Conservation (phyloP, 192 early-diverging fungal species). For the Globomyces pollinis-pini region DNA sequence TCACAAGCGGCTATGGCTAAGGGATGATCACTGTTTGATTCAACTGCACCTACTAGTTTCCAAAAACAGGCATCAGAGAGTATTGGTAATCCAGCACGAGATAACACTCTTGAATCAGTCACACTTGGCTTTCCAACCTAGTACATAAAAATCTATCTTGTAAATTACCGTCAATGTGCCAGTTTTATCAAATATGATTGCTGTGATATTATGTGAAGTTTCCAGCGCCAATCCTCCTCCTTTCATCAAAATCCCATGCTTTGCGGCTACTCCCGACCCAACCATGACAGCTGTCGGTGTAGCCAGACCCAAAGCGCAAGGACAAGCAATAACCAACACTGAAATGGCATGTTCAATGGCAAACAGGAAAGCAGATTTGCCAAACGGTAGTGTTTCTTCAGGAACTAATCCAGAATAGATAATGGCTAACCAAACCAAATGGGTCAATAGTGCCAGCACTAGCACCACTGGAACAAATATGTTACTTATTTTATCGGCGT, state of each 20-base stretch:
- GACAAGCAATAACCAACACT: slow-evolving; percentile 65
- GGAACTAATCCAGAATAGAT: slow-evolving; percentile 29
- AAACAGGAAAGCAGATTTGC: slow-evolving; percentile 26
- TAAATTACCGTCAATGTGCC: slow-evolving; percentile 74
- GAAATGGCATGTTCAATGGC: slow-evolving; percentile 50
- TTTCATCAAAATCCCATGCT: slow-evolving; percentile 57
- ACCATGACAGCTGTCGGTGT: slow-evolving; percentile 71
- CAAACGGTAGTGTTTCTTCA: slow-evolving; percentile 19
- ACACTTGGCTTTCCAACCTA: slow-evolving; percentile 62
- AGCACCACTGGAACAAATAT: slow-evolving; percentile 61
- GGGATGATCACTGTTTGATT: slow-evolving; percentile 59
- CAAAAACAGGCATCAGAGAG: slow-evolving; percentile 19
- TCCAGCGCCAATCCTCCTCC: slow-evolving; percentile 71
- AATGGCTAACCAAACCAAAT: slow-evolving; percentile 47
- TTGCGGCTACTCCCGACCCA: slow-evolving; percentile 61
- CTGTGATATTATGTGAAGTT: slow-evolving; percentile 46
- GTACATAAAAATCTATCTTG: too few species aligned
- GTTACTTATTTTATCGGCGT: slow-evolving; percentile 55
- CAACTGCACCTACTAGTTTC: slow-evolving; percentile 17
- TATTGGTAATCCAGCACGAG: background rate
- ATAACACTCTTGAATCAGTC: slow-evolving; percentile 20
- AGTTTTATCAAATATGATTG: slow-evolving; percentile 78
- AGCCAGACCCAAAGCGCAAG: slow-evolving; percentile 62
- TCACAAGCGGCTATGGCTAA: slow-evolving; percentile 50
- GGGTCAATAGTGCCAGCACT: slow-evolving; percentile 46